phyloP scores from a whole-genome alignment of 2,329 filamentous ascomycete genomes.

The Trichothecium roseum region DNA sequence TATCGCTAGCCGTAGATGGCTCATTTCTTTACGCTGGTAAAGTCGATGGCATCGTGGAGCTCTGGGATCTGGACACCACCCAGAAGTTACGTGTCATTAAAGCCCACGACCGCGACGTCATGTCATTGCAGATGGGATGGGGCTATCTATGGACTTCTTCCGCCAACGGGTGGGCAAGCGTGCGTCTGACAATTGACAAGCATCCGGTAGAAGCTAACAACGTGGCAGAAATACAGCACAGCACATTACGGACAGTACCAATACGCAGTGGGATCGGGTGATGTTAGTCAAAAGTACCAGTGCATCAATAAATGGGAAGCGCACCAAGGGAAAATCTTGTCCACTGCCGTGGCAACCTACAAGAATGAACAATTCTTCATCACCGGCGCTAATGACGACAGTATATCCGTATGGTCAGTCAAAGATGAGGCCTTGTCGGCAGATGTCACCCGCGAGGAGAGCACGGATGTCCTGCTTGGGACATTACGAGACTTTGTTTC shows the following conservation, averaged over 20 bases:
- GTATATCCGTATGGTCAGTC: constrained; percentile 81
- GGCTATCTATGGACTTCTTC: constrained; percentile 80
- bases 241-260: constrained; percentile 51
- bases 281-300: constrained; percentile 71
- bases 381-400: constrained; percentile 87
- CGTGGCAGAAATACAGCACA: constrained; percentile 51
- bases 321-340: constrained; percentile 77
- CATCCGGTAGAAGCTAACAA: not conserved
- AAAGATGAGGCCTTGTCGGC: constrained; percentile 28
- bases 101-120: constrained; percentile 70
- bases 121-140: constrained; percentile 76
- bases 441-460: constrained; percentile 24
- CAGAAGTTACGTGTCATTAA: constrained; percentile 84
- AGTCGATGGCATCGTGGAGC: constrained; percentile 76
- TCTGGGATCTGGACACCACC: constrained; percentile 93
- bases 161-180: constrained; percentile 78
- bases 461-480: constrained; percentile 45
- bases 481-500: constrained; percentile 79
- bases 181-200: constrained; percentile 28
- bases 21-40: constrained; percentile 90
- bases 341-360: constrained; percentile 65
- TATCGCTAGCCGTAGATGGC: constrained; percentile 78
- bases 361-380: constrained; percentile 74
- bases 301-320: constrained; percentile 70
- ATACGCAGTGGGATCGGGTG: constrained; percentile 30